These are phyloP conservation scores for Termitomyces sp. DNA, from an alignment of 1,284 basidiomycete genomes.

Conservation along the genomic window DNA sequence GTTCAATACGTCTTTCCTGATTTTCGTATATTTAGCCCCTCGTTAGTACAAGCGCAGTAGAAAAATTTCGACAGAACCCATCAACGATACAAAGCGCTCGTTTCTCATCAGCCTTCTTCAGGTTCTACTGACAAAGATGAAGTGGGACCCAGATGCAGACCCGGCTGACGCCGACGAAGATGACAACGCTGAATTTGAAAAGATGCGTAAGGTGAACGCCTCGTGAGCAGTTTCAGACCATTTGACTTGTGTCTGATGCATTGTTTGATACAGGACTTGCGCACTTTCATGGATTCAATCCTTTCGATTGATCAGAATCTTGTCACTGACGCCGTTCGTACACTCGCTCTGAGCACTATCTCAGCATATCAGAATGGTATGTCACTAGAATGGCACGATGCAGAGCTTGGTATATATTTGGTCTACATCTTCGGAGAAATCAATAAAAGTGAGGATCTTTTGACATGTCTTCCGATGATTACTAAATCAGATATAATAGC, in stretches of 20 bases:
- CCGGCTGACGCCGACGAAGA: conserved; percentile 87
- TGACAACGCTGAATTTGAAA: conserved; percentile 80
- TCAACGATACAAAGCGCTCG: conserved; percentile 69
- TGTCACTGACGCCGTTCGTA: conserved; percentile 67
- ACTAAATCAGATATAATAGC: conserved; percentile 29
- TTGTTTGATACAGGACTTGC: conserved; percentile 61
- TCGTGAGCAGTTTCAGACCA: background rate
- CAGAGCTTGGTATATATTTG: conserved; percentile 88
- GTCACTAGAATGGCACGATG: conserved; percentile 85
- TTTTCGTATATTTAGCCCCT: conserved; percentile 3
- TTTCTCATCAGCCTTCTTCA: conserved; percentile 81
- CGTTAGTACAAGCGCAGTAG: conserved; percentile 73
- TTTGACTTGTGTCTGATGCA: background rate
- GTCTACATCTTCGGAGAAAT: conserved; percentile 94
- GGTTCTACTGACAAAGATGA: conserved; percentile 83
- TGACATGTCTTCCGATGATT: conserved; percentile 7
- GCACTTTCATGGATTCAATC: conserved; percentile 79
- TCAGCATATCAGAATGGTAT: conserved; percentile 59
- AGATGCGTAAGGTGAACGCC: conserved; percentile 70
- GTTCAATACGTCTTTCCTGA: conserved; percentile 24
- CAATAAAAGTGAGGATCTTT: conserved; percentile 57
- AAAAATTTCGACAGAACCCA: conserved; percentile 61
- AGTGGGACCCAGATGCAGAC: conserved; percentile 86
- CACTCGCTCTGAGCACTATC: conserved; percentile 71
- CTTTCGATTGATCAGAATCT: conserved; percentile 78